phyloP scores from a whole-genome alignment of 31 red algal species.

The Endocladia muricata region DNA sequence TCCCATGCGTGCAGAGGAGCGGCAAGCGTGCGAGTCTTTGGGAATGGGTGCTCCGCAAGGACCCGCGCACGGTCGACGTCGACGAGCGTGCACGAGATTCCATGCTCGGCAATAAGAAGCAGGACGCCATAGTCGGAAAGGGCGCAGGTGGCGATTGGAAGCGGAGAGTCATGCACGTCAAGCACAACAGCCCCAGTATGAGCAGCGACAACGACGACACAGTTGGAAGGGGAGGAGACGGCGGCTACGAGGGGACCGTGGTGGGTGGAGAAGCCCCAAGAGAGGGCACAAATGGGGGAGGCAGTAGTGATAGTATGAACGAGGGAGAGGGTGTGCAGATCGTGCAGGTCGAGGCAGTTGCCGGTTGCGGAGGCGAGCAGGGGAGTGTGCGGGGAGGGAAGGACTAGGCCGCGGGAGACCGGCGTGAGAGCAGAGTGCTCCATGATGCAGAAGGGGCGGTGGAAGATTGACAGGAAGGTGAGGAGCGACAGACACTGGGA shows the following conservation, averaged over 20 bases:
- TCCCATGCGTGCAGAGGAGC: no score
- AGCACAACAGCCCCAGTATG: background rate
- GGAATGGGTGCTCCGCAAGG: background rate
- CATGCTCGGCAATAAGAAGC: background rate
- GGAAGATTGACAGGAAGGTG: no score
- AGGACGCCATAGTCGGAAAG: background rate
- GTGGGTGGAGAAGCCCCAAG: background rate
- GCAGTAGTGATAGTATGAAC: conserved; percentile 1
- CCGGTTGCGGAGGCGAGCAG: background rate
- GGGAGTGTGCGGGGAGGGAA: background rate
- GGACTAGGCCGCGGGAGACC: background rate
- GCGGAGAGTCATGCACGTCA: background rate
- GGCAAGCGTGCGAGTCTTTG: no score
- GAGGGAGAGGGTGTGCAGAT: background rate
- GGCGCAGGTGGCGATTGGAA: background rate
- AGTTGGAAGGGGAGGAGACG: background rate
- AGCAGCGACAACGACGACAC: conserved; percentile 4
- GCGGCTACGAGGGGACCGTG: background rate
- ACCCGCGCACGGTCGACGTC: background rate
- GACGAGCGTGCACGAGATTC: background rate
- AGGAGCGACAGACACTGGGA: no score
- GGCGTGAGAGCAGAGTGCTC: background rate
- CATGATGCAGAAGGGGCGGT: no score
- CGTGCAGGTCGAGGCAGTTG: conserved; percentile 9
- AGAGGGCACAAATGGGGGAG: background rate